Evolutionary conservation across 2,329 filamentous ascomycete genomes (phyloP).

Genomic region (Clarireedia monteithiana): DNA sequence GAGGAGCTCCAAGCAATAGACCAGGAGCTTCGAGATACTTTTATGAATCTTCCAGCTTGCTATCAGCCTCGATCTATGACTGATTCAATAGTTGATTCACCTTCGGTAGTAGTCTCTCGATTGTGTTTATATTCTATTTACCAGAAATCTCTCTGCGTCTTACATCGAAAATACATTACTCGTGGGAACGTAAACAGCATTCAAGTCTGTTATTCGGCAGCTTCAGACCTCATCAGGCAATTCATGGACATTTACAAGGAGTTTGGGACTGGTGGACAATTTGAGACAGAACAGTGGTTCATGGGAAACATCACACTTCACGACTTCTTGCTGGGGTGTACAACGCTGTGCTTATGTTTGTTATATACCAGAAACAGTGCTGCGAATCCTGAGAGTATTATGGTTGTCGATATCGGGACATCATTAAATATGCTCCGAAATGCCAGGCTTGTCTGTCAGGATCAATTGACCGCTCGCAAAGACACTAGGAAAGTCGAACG

Average conservation of each 20-base stretch:
- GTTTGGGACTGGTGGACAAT: conserved; percentile 20
- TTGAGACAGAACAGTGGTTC: conserved; percentile 22
- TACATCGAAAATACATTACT: conserved; percentile 26
- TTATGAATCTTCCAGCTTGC: conserved; percentile 14
- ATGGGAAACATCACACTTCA: conserved; percentile 24
- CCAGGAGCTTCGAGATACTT: conserved; percentile 19
- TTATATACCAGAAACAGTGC: background rate
- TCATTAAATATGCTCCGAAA: background rate
- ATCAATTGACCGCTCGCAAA: background rate
- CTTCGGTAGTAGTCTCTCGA: conserved; percentile 22
- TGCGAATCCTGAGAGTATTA: too few species aligned
- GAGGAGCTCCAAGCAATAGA: conserved; percentile 10
- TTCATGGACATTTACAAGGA: conserved; percentile 25
- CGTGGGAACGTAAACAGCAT: conserved; percentile 16
- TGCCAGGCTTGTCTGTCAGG: background rate
- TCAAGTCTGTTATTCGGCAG: conserved; percentile 17
- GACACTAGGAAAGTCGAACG: background rate
- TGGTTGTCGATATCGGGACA: background rate
- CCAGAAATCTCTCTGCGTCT: conserved; percentile 23
- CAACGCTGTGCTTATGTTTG: conserved; percentile 19
- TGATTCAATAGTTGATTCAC: conserved; percentile 18
- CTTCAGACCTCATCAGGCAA: conserved; percentile 15
- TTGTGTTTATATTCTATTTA: conserved; percentile 22
- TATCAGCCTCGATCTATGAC: conserved; percentile 17
- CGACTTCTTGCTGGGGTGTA: conserved; percentile 24